Percentiles rank a stretch among this genome's conserved stretches.
phyloP scores from a whole-genome alignment of 2,329 filamentous ascomycete species.

The Capronia coronata region DNA sequence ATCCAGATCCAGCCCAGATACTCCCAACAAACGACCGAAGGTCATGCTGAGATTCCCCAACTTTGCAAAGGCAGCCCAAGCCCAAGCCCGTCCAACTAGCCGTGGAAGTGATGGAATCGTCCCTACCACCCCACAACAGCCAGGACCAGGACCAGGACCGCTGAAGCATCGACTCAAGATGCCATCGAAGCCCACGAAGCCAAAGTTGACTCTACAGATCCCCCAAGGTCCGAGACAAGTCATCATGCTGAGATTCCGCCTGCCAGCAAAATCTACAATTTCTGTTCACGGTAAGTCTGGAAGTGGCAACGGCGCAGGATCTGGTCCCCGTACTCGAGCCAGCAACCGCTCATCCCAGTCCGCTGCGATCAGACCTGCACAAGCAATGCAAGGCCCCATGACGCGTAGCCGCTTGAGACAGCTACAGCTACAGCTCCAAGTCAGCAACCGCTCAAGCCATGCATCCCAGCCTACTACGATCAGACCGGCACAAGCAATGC shows the following conservation, averaged over 20 bases:
- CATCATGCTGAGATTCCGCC: background rate
- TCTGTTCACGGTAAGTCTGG: background rate
- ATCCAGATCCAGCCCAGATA: background rate
- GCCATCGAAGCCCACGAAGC: background rate
- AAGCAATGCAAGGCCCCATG: background rate
- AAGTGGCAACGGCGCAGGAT: too few relatives aligned
- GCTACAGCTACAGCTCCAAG: background rate
- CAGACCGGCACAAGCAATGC: too few relatives aligned
- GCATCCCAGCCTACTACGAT: too few relatives aligned
- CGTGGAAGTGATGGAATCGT: too few relatives aligned
- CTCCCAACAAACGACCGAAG: background rate
- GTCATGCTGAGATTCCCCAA: constrained; percentile 4
- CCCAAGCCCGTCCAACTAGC: too few relatives aligned
- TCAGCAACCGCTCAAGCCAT: too few relatives aligned
- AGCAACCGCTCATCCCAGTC: background rate
- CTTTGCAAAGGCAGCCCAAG: background rate
- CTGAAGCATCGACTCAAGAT: background rate
- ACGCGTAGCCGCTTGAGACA: background rate
- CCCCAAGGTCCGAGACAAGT: background rate
- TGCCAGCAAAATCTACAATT: background rate
- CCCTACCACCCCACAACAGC: too few relatives aligned
- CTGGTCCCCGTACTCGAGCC: background rate
- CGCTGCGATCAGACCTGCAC: background rate
- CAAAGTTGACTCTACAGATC: background rate
- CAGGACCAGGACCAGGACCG: background rate